Evolutionary conservation across 441 rosid genomes (phyloP).

Genomic region (Populus hybrid): DNA sequence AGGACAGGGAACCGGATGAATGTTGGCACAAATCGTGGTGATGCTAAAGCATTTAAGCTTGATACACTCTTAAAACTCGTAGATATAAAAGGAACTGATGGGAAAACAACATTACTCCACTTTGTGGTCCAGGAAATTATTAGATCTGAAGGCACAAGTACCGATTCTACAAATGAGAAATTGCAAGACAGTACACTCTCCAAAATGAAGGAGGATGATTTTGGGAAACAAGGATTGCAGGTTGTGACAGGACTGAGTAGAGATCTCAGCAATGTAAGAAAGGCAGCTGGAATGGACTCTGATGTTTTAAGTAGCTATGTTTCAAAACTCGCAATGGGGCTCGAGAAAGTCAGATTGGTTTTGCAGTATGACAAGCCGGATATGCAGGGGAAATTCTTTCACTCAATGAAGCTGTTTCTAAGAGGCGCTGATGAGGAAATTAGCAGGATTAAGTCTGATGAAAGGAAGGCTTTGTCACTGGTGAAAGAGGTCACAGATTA

Average conservation of each 20-base stretch:
- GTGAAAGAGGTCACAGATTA: constrained; percentile 92
- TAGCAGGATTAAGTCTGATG: constrained; percentile 56
- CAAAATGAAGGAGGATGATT: constrained; percentile 51
- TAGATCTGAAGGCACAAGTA: constrained; percentile 60
- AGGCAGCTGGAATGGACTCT: constrained; percentile 97
- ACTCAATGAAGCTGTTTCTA: constrained; percentile 65
- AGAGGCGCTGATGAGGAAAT: constrained; percentile 84
- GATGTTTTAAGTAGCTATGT: constrained; percentile 88
- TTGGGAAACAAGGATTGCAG: constrained; percentile 83
- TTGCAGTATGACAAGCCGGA: constrained; percentile 63
- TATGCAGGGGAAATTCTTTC: constrained; percentile 59
- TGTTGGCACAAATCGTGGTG: constrained; percentile 96
- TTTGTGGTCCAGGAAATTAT: constrained; percentile 98
- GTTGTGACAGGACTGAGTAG: constrained; percentile 85
- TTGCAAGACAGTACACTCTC: constrained; percentile 30
- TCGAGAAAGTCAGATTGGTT: constrained; percentile 65
- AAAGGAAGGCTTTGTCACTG: constrained; percentile 63
- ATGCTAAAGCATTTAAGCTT: constrained; percentile 91
- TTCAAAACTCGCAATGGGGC: constrained; percentile 78
- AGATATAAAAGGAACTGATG: constrained; percentile 93
- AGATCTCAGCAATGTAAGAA: constrained; percentile 82
- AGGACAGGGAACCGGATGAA: constrained; percentile 96
- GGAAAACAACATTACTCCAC: constrained; percentile 94
- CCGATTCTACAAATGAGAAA: constrained; percentile 39
- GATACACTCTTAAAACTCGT: constrained; percentile 93